Evolutionary conservation across 345 rosid genomes (phyloP).

Genomic region (Hibiscus mutabilis): DNA sequence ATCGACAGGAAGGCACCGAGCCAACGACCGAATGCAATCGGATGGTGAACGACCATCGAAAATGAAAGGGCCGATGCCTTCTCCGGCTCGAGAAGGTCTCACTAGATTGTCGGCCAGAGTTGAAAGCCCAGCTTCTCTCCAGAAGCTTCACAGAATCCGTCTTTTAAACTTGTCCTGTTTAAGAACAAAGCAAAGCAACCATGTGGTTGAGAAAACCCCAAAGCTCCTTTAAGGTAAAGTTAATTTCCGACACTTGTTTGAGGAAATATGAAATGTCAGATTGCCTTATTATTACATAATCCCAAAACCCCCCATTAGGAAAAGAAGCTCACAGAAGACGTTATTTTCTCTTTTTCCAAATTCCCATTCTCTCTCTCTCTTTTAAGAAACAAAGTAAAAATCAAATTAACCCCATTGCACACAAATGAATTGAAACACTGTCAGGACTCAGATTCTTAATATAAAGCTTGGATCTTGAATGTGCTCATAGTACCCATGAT

Average conservation of each 20-base stretch:
- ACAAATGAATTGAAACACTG: background rate
- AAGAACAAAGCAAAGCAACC: background rate
- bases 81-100: constrained; percentile 34
- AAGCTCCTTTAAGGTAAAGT: background rate
- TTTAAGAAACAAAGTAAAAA: background rate
- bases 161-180: constrained; percentile 26
- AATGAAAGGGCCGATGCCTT: constrained; percentile 31
- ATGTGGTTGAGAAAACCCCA: constrained; percentile 1
- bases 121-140: constrained; percentile 34
- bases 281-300: background rate
- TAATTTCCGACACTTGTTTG: background rate
- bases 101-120: constrained; percentile 70
- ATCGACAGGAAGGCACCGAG: constrained; percentile 65
- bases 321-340: background rate
- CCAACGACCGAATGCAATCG: constrained; percentile 23
- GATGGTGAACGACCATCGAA: constrained; percentile 25
- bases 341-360: background rate
- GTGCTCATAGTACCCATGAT: background rate
- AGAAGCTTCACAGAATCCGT: constrained; percentile 35
- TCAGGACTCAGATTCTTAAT: background rate
- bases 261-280: constrained; percentile 3
- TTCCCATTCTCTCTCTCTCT: background rate
- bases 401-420: background rate
- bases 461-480: background rate
- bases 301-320: constrained; percentile 11